A percentile compares a stretch with the other conserved stretches of the same genome.
Evolutionary conservation across 148 eudicot species (phyloP).

Genomic region (Rhododendron vialii): DNA sequence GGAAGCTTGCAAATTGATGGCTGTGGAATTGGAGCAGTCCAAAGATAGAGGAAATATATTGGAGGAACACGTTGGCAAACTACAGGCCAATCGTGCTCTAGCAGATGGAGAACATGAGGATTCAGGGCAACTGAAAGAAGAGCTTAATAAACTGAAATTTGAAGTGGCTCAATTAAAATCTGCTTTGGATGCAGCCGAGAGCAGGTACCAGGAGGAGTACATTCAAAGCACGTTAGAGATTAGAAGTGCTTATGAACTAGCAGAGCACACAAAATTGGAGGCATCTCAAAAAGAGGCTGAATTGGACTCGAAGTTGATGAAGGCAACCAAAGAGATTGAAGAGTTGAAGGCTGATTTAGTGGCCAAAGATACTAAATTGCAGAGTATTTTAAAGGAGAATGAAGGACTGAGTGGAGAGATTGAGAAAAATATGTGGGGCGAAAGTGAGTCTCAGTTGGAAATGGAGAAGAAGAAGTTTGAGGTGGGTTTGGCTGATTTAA

Average conservation of each 20-base stretch:
- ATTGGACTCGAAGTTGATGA: conserved; percentile 39
- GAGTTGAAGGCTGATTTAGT: conserved; percentile 40
- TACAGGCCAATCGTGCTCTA: conserved; percentile 21
- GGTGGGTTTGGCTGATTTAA: conserved; percentile 36
- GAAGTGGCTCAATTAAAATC: conserved; percentile 49
- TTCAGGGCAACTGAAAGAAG: conserved; percentile 31
- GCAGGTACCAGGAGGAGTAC: conserved; percentile 61
- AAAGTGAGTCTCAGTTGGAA: conserved; percentile 28
- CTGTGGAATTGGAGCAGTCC: conserved; percentile 53
- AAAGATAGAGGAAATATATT: conserved; percentile 42
- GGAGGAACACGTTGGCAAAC: conserved; percentile 46
- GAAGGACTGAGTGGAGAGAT: conserved; percentile 22
- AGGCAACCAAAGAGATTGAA: conserved; percentile 37
- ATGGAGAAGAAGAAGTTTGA: conserved; percentile 40
- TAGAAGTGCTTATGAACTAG: conserved; percentile 63
- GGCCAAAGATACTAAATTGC: conserved; percentile 34
- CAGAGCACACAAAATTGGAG: conserved; percentile 55
- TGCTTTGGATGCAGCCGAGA: conserved; percentile 63
- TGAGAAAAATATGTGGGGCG: conserved; percentile 20
- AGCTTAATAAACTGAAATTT: conserved; percentile 46
- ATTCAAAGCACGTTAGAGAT: conserved; percentile 68
- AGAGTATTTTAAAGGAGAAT: conserved; percentile 29
- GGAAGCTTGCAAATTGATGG: conserved; percentile 46
- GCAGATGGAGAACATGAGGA: conserved; percentile 29
- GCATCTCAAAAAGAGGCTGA: conserved; percentile 46